Evolutionary conservation across 345 rosid genomes (phyloP).

Genomic region (Acer yangbiense): DNA sequence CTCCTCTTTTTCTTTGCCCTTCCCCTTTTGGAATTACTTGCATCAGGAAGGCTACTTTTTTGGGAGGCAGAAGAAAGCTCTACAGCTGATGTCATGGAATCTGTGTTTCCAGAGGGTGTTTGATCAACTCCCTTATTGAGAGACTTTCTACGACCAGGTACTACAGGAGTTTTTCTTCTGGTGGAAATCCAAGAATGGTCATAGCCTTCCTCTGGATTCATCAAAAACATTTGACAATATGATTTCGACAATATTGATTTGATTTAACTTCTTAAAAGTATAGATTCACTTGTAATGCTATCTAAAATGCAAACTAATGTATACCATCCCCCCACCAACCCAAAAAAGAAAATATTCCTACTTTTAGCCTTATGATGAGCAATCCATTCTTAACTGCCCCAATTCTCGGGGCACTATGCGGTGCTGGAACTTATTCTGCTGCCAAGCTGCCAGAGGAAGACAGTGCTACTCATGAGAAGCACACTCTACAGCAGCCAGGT

Average conservation of each 20-base stretch:
- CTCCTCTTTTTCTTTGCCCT: conserved; percentile 30
- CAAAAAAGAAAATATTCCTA: conserved; percentile 49
- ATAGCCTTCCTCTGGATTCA: conserved; percentile 61
- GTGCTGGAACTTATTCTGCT: conserved; percentile 74
- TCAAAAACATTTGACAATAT: too few species aligned
- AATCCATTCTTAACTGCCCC: conserved; percentile 80
- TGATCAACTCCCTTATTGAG: conserved; percentile 30
- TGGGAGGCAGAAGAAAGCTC: conserved; percentile 18
- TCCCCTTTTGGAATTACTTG: conserved; percentile 38
- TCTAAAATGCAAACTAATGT: too few species aligned
- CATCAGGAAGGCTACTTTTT: conserved; percentile 18
- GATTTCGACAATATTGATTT: too few species aligned
- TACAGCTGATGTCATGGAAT: conserved; percentile 36
- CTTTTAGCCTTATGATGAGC: background rate
- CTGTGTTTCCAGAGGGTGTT: conserved; percentile 29
- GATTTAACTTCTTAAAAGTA: too few species aligned
- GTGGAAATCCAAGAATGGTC: conserved; percentile 47
- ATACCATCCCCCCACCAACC: conserved; percentile 43
- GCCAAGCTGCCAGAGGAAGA: conserved; percentile 77
- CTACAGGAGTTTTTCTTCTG: conserved; percentile 33
- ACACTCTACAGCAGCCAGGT: conserved; percentile 47
- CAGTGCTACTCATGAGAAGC: conserved; percentile 32
- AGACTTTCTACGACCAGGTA: conserved; percentile 31
- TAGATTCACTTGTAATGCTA: too few species aligned
- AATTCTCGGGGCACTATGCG: conserved; percentile 66